These are phyloP conservation scores for Pestalotiopsis sp. DNA, from an alignment of 2,329 filamentous ascomycete genomes.

Conservation along the genomic window DNA sequence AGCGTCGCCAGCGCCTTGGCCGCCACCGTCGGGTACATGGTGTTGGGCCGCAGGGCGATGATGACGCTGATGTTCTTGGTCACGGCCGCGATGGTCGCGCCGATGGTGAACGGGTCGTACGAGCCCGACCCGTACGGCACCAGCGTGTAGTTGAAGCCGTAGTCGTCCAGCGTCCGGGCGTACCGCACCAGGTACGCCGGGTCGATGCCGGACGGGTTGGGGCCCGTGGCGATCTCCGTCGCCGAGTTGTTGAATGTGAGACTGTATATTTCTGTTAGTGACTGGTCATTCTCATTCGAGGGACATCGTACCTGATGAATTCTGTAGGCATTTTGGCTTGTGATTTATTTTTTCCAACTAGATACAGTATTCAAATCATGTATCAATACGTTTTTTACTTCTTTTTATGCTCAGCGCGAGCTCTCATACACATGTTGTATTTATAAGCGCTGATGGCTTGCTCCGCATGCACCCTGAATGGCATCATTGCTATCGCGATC, in stretches of 20 bases:
- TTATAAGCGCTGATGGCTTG: conserved; percentile 9
- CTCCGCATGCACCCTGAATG: conserved; percentile 5
- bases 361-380: background rate
- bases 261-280: background rate
- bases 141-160: conserved; percentile 64
- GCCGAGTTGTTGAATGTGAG: conserved; percentile 10
- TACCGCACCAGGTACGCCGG: conserved; percentile 59
- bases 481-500: conserved; percentile 10
- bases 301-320: background rate
- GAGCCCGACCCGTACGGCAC: conserved; percentile 59
- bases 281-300: background rate
- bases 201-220: conserved; percentile 40
- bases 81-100: conserved; percentile 56
- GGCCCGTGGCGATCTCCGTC: conserved; percentile 8
- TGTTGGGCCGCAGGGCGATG: conserved; percentile 64
- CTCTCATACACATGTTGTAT: background rate
- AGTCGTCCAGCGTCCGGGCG: conserved; percentile 59
- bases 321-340: conserved; percentile 12
- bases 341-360: background rate
- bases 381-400: background rate
- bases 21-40: conserved; percentile 63
- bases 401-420: background rate
- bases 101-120: conserved; percentile 61
- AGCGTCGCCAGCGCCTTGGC: conserved; percentile 64
- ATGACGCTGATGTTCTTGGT: conserved; percentile 64